Evolutionary conservation across 148 eudicot species (phyloP), one percentile per base, ranked within the genome.

Genomic region (Camellia japonica): DNA sequence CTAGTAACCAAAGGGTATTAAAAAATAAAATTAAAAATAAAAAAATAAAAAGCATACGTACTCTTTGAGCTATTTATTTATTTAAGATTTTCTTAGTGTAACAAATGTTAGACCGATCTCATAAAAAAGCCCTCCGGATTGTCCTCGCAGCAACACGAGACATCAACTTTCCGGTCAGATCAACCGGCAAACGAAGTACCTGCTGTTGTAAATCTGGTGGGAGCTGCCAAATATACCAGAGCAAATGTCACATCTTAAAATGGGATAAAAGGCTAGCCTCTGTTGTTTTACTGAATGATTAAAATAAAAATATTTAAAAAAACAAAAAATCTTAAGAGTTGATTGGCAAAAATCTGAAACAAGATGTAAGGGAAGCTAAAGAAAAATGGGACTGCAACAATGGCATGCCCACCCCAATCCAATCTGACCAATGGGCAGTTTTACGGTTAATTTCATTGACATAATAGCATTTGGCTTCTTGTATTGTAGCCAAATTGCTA

Each of bases 111-210:
- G 20, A 63, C 63, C 46, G 65, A 41, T n/a, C 41, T 92, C 82
- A 94, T 23, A 89, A 78, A 75, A 93, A 83, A 67, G 46, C 71
- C 86, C 94, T 86, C 63, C 89, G 90, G 44, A 92, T 47, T n/a
- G 94, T 86, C 82, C 96, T 89, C 74, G 98, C 98, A 67, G 89
- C 88, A 68, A 84, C 77, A 23, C 98, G 98, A 14, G 97, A 90
- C 38, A 90, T 47, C 82, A 95, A 84, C 81, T 91, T 93, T 58
- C 87, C 88, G 79, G 87, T 88, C 79, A 95, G 84, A 76, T 90
- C 91, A 74, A 85, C 89, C 5, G 98, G 97, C 84, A 93, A 79
- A 58, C 88, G 84, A 73, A 85, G 84, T 8, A 95, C 79, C 81
- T 85, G 87, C 56, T 82, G 92, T 69, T 90, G 97, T 77, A 79